phyloP scores from a whole-genome alignment of 2,329 filamentous ascomycete genomes.

The Phyllosticta citribraziliensis region DNA sequence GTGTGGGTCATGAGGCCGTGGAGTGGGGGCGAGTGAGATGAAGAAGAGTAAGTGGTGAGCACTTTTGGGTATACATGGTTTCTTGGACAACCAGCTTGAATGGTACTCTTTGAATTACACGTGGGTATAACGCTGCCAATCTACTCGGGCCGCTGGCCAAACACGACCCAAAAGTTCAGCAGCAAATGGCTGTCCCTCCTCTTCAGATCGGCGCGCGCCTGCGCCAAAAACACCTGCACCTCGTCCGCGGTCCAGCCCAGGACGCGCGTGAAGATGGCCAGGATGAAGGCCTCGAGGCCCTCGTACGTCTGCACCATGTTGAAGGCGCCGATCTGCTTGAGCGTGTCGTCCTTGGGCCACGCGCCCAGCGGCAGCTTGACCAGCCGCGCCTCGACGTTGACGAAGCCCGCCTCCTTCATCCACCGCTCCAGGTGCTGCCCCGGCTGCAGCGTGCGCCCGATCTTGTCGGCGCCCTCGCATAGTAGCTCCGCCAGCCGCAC shows the following conservation, averaged over 20 bases:
- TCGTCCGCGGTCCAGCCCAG: slow-evolving; percentile 34
- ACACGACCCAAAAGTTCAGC: slow-evolving; percentile 3
- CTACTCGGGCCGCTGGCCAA: not conserved
- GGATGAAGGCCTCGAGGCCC: slow-evolving; percentile 33
- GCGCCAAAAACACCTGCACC: slow-evolving; percentile 29
- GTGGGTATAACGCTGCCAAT: too few relatives aligned
- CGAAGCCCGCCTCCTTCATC: slow-evolving; percentile 35
- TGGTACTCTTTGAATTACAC: too few relatives aligned
- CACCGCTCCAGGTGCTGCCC: slow-evolving; percentile 28
- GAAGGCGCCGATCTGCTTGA: slow-evolving; percentile 14
- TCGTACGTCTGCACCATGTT: slow-evolving; percentile 32
- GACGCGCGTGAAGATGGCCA: slow-evolving; percentile 32
- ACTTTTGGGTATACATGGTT: too few relatives aligned
- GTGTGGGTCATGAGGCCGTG: too few relatives aligned
- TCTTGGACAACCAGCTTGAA: too few relatives aligned
- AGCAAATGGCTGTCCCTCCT: slow-evolving; percentile 3
- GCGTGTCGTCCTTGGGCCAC: slow-evolving; percentile 15
- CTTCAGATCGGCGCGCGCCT: slow-evolving; percentile 17
- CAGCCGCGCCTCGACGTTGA: slow-evolving; percentile 25
- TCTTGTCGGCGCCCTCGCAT: slow-evolving; percentile 1
- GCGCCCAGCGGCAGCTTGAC: slow-evolving; percentile 14
- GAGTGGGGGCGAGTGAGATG: too few relatives aligned
- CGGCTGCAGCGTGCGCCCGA: slow-evolving; percentile 28
- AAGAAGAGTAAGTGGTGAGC: too few relatives aligned
- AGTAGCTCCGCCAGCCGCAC: slow-evolving; percentile 1